Base-by-base conservation (phyloP, 2,329 filamentous ascomycete genomes). In the Ophiostoma sp. region DNA sequence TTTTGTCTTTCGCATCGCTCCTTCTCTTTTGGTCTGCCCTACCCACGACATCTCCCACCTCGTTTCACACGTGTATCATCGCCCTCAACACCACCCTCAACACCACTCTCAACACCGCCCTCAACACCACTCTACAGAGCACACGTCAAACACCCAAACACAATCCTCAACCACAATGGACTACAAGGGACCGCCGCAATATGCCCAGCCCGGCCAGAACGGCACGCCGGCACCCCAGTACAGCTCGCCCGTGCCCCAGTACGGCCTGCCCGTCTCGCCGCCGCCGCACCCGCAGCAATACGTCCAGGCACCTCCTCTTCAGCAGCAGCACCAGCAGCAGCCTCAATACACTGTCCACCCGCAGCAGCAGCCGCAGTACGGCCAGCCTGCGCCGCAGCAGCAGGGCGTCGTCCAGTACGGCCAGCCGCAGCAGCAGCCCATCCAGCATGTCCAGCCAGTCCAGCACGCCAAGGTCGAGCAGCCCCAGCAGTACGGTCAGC, bases 131-230 rank as follows among this genome's bases (percentile, higher is more conserved):
- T 31, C 27, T 31, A 31, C 27, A 31, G 27, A 31, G 27, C 27
- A 31, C 27, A 31, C 27, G 27, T 31, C 27, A 31, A 31, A 31
- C 27, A 31, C 27, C 27, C 27, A 31, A 31, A 31, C 27, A 31
- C 27, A 31, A 31, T 3, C 20, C 17, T n/a, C 23, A 39, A 39
- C 66, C 57, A 66, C 67, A 33, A 73, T 74, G 73, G 72, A 71
- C 20, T 76, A 78, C 72, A 79, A 80, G 65, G 31, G 39, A 6
- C 68, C 68, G 27, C 72, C 70, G 36, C 71, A 70, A 67, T 72
- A 71, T 31, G n/a, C 52, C 15, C n/a, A 68, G 62, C 71, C 70
- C 67, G 67, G 67, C 70, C 41, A 54, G 54, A 67, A 52, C 23
- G 41, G 41, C 41, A 52, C 41, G 3, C 66, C 66, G 66, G n/a